phyloP scores from a whole-genome alignment of 768 basidiomycete species.

The Leucogyrophana mollusca region DNA sequence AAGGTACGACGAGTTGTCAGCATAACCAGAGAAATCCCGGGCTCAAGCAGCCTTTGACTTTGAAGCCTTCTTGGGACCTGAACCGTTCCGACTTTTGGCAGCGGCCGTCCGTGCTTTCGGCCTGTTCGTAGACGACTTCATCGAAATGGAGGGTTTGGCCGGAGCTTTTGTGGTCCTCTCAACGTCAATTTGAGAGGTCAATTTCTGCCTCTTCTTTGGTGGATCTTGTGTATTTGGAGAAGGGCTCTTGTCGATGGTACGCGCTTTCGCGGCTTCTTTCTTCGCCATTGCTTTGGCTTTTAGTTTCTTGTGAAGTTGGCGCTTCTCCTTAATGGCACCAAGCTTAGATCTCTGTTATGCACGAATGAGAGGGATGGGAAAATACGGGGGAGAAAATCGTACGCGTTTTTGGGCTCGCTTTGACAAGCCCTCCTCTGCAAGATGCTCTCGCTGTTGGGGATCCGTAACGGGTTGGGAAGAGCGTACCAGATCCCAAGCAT shows the following conservation, averaged over 20 bases:
- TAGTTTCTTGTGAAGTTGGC: constrained; percentile 46
- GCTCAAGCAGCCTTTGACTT: neutral
- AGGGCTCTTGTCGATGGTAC: neutral
- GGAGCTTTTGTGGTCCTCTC: no score
- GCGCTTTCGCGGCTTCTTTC: constrained; percentile 13
- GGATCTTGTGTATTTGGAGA: neutral
- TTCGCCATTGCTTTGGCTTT: constrained; percentile 42
- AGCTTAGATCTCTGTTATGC: constrained; percentile 49
- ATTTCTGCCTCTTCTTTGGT: no score
- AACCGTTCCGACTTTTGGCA: no score
- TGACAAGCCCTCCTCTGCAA: constrained; percentile 35
- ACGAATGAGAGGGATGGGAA: constrained; percentile 2
- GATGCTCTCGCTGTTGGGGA: neutral
- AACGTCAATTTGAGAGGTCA: no score
- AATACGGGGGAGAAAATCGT: neutral
- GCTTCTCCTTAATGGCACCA: constrained; percentile 43
- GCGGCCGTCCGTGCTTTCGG: no score
- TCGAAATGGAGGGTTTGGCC: no score
- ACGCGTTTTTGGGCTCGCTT: constrained; percentile 68
- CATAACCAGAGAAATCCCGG: no score
- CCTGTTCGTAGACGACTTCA: no score
- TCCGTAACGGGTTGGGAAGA: constrained; percentile 8
- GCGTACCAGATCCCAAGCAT: constrained; percentile 45
- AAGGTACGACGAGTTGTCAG: no score
- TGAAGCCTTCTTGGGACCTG: constrained; percentile 4